Percentiles rank a stretch among this genome's conserved stretches.
Conservation (phyloP, 306 rosid species). For the Quercus rubra region DNA sequence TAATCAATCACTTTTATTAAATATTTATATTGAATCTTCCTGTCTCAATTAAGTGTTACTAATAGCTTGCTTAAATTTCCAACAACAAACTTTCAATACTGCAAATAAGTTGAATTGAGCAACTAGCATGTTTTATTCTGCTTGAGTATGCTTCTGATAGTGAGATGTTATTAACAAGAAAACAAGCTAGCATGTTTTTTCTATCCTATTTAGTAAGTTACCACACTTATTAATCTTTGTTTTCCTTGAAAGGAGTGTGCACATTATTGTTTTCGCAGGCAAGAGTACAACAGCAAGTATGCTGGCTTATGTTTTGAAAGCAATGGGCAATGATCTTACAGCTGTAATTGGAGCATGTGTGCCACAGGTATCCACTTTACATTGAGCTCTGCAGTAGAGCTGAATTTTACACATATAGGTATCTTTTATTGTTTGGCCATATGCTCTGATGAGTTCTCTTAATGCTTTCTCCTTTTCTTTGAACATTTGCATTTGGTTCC, state of each 20-base stretch:
- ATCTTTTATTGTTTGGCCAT: not conserved
- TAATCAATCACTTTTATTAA: too few species aligned
- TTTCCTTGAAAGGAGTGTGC: not conserved
- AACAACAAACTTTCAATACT: not conserved
- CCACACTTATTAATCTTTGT: not conserved
- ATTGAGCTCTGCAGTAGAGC: not conserved
- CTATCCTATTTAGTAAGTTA: not conserved
- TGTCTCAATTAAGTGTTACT: not conserved
- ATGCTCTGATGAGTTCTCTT: not conserved
- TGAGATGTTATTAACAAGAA: too few species aligned
- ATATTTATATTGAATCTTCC: too few species aligned
- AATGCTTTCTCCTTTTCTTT: not conserved
- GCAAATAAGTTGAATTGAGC: not conserved
- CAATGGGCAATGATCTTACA: conserved; percentile 27
- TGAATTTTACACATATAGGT: not conserved
- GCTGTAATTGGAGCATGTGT: conserved; percentile 31
- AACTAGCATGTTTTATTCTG: too few species aligned
- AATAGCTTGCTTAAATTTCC: not conserved
- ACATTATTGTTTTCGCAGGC: conserved; percentile 9
- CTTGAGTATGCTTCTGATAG: too few species aligned
- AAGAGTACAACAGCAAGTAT: conserved; percentile 37
- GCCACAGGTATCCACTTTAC: conserved; percentile 24
- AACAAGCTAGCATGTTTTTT: not conserved
- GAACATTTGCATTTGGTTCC: not conserved
- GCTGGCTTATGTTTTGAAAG: conserved; percentile 31